Base-by-base conservation (phyloP, 768 basidiomycete species). In the Exsudoporus frostii region DNA sequence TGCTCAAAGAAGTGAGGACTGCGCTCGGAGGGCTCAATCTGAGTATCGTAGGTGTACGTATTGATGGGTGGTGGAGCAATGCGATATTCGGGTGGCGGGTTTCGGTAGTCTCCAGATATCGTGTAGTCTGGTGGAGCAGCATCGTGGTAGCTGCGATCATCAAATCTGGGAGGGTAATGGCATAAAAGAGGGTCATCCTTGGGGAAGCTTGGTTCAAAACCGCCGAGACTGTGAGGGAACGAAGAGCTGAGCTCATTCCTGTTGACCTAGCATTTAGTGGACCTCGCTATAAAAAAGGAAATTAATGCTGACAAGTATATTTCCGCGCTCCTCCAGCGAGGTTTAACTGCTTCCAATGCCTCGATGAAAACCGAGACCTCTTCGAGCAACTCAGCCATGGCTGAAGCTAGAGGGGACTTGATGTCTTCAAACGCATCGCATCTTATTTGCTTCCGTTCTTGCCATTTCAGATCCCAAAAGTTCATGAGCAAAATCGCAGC, bases 381-480 rank as follows among this genome's bases (percentile, higher is more conserved):
- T 15, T 68, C 66, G 13, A 71, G 66, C 10, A 70, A 47, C 27
- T 70, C 68, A 14, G 64, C 63, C 68, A 70, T 70, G 25, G 63
- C 55, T 19, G 54, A 20, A 22, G 65, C 55, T 1, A 68, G 48
- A 25, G 68, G 67, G 5, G 70, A 66, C 40, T 70, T 72, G 45
- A 65, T 36, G 25, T 72, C 69, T 51, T 68, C 68, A 6, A 55
- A 47, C 25, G 42, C 41, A 17, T 64, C 59, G 17, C 46, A 44
- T 17, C 52, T 61, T 34, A 62, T 65, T 37, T 72, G 68, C 5
- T 53, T 61, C 43, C 72, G 74, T 46, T 79, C 77, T 55, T 77
- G 76, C 45, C 68, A 64, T 59, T 79, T 83, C 46, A 80, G 57
- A 53, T 79, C 76, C 84, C 85, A 87, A n/a, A 81, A 68, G 41